Evolutionary conservation across 2,329 filamentous ascomycete genomes (phyloP), one percentile per base, ranked within the genome.

Genomic region (Diplodia intermedia): DNA sequence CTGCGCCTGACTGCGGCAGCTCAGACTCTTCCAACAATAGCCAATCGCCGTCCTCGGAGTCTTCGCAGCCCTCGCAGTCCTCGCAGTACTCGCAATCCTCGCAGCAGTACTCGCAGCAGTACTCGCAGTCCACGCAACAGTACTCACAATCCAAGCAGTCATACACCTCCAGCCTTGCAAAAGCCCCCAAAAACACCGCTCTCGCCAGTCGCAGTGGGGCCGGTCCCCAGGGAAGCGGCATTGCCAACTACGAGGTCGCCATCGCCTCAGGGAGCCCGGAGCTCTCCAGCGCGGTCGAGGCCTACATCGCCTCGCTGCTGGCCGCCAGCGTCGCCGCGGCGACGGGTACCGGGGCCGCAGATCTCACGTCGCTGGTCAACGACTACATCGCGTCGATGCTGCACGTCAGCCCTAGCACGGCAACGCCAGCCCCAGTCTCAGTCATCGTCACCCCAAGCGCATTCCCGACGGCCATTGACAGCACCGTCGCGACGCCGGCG

Each of bases 321-420:
- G 31, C n/a, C n/a, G 43, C 55, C 29, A 54, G 31, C 40, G 31
- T 40, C 12, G 53, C 47, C 14, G 53, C 40, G 36, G 31, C 54
- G 33, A 63, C 60, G 6, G 60, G 60, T 2, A n/a, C 60, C n/a
- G 43, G 23, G 7, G 60, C 43, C 3, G 60, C 60, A 23, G 29
- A 29, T n/a, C 26, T 57, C 26, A 29, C 52, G 3, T 11, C 20
- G 18, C 18, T 38, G 31, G 26, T 60, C 18, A 23, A 63, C 33
- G 47, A 38, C 38, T 56, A 63, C 57, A 65, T 68, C 56, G 49
- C 8, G n/a, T 50, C 49, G 4, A n/a, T 68, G 2, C 6, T 68
- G 20, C 43, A 26, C 20, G n/a, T 7, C 4, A 61, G 43, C n/a
- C 60, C 6, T 18, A 23, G 14, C 29, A 18, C 33, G 12, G 15